These are phyloP conservation scores for Platanthera zijinensis DNA, from an alignment of 106 monocot species.

Conservation along the genomic window DNA sequence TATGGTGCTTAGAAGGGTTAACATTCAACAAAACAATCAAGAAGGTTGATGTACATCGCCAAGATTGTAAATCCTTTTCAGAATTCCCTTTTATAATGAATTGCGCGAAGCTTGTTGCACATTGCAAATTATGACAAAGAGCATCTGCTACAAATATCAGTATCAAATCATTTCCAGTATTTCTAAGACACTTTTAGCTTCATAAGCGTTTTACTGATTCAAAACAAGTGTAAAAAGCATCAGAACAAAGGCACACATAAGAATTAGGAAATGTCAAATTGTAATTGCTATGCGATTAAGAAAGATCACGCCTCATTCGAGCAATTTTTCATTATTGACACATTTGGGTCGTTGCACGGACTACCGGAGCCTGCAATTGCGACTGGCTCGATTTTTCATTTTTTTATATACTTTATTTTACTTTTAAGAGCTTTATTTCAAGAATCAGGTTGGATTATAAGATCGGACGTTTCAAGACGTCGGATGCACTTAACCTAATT, in stretches of 20 bases:
- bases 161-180: not conserved
- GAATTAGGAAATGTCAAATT: not conserved
- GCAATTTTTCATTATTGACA: too few relatives aligned
- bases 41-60: not conserved
- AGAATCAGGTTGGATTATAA: too few relatives aligned
- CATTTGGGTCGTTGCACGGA: too few relatives aligned
- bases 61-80: not conserved
- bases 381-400: too few relatives aligned
- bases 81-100: not conserved
- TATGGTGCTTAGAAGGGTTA: not conserved
- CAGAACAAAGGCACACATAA: not conserved
- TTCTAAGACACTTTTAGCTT: not conserved
- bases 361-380: too few relatives aligned
- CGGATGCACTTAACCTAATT: too few relatives aligned
- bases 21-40: not conserved
- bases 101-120: not conserved
- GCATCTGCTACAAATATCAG: not conserved
- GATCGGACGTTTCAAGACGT: too few relatives aligned
- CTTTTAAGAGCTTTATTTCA: too few relatives aligned
- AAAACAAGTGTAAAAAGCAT: not conserved
- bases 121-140: not conserved
- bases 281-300: too few relatives aligned
- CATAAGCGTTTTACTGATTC: not conserved
- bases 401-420: too few relatives aligned
- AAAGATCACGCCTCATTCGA: too few relatives aligned